These are phyloP conservation scores for Fusarium mundagurra DNA, from an alignment of 2,329 filamentous ascomycete genomes.

Conservation along the genomic window DNA sequence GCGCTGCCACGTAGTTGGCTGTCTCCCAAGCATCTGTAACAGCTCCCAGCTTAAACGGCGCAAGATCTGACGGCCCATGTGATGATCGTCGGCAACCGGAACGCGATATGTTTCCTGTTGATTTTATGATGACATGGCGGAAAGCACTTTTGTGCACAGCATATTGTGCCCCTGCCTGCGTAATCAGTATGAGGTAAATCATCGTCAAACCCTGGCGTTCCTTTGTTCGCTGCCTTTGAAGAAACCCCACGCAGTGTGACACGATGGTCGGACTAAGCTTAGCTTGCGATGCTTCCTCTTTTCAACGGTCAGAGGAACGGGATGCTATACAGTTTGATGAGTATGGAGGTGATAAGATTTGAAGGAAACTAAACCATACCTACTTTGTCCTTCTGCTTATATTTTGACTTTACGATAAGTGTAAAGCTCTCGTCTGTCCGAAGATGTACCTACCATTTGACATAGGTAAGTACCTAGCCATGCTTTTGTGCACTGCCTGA, in stretches of 20 bases:
- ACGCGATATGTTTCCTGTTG: conserved; percentile 31
- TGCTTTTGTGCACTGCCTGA: neutral
- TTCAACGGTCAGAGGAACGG: neutral
- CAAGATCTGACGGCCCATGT: conserved; percentile 7
- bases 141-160: conserved; percentile 12
- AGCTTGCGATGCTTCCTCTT: conserved; percentile 7
- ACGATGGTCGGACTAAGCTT: conserved; percentile 6
- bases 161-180: conserved; percentile 22
- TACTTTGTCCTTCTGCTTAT: neutral
- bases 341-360: neutral
- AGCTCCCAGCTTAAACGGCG: conserved; percentile 12
- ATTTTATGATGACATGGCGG: conserved; percentile 16
- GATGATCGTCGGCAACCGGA: conserved; percentile 30
- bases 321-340: neutral
- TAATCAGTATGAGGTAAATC: conserved; percentile 28
- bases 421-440: neutral
- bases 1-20: conserved; percentile 9
- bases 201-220: conserved; percentile 9
- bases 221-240: conserved; percentile 1
- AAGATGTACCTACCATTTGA: neutral
- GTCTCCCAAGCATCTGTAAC: conserved; percentile 21
- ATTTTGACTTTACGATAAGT: neutral
- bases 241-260: neutral
- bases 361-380: conserved; percentile 1
- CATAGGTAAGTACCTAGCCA: neutral